Evolutionary conservation across 352 stramenopile genomes (phyloP).

Genomic region (Phytophthora tubulina): DNA sequence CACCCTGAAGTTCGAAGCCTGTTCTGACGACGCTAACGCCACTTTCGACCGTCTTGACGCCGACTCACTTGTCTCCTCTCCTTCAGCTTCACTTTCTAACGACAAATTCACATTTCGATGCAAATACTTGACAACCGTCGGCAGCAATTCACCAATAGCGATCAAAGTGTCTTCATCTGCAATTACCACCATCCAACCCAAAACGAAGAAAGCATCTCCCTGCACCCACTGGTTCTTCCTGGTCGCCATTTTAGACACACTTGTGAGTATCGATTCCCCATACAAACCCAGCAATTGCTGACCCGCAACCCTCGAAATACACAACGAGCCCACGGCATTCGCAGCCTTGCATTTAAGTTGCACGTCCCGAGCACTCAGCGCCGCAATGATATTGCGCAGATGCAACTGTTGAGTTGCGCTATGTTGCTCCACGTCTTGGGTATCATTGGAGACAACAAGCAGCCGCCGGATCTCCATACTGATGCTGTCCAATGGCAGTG

Average conservation of each 20-base stretch:
- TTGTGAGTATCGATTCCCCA: conserved; percentile 46
- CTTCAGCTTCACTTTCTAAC: background rate
- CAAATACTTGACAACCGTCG: conserved; percentile 55
- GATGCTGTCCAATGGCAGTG: conserved; percentile 68
- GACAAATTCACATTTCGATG: conserved; percentile 49
- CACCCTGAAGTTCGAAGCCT: conserved; percentile 72
- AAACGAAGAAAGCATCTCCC: conserved; percentile 77
- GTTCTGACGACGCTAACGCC: conserved; percentile 48
- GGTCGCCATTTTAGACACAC: conserved; percentile 66
- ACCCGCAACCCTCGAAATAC: conserved; percentile 76
- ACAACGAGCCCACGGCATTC: conserved; percentile 77
- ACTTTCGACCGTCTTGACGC: conserved; percentile 16
- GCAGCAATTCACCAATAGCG: conserved; percentile 51
- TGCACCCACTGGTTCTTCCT: conserved; percentile 81
- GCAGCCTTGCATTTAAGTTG: conserved; percentile 84
- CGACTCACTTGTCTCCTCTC: conserved; percentile 1
- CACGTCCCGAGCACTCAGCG: conserved; percentile 68
- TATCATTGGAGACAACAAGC: conserved; percentile 42
- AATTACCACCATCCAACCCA: conserved; percentile 82
- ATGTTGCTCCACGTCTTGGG: background rate
- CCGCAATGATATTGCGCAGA: conserved; percentile 53
- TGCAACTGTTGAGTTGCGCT: conserved; percentile 21
- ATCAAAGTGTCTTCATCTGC: conserved; percentile 58
- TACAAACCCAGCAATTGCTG: conserved; percentile 65
- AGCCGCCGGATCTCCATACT: conserved; percentile 80